These are phyloP conservation scores for Alloascoidea africana DNA, from an alignment of 805 yeast species.

Conservation along the genomic window DNA sequence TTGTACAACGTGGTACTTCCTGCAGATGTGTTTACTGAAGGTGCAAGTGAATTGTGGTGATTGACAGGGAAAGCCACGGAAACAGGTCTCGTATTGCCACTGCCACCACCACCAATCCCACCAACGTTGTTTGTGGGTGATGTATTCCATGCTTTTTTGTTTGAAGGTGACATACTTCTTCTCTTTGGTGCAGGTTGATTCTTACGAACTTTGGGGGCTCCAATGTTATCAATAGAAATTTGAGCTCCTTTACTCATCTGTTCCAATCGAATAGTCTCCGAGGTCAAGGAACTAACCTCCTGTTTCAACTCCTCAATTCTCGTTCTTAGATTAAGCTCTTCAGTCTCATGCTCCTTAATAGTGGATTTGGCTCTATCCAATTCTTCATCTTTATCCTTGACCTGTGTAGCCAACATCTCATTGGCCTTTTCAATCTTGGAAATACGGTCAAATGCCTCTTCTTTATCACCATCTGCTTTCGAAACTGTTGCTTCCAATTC, in stretches of 20 bases:
- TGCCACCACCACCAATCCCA: too few species aligned
- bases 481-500: slow-evolving; percentile 9
- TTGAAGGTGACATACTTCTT: not conserved
- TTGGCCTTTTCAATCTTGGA: slow-evolving; percentile 12
- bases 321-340: not conserved
- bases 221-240: not conserved
- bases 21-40: not conserved
- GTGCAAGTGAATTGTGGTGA: not conserved
- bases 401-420: slow-evolving; percentile 12
- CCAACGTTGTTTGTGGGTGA: not conserved
- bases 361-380: not conserved
- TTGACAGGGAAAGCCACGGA: not conserved
- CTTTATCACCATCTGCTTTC: slow-evolving; percentile 7
- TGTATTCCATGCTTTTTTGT: not conserved
- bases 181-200: not conserved
- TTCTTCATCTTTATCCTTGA: slow-evolving; percentile 1
- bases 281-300: not conserved
- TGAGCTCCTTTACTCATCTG: not conserved
- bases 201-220: not conserved
- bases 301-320: not conserved
- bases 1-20: not conserved
- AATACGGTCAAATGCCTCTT: slow-evolving; percentile 8
- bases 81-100: not conserved
- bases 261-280: not conserved
- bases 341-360: not conserved